phyloP scores from a whole-genome alignment of 768 basidiomycete species.

The Mycena galericulata region DNA sequence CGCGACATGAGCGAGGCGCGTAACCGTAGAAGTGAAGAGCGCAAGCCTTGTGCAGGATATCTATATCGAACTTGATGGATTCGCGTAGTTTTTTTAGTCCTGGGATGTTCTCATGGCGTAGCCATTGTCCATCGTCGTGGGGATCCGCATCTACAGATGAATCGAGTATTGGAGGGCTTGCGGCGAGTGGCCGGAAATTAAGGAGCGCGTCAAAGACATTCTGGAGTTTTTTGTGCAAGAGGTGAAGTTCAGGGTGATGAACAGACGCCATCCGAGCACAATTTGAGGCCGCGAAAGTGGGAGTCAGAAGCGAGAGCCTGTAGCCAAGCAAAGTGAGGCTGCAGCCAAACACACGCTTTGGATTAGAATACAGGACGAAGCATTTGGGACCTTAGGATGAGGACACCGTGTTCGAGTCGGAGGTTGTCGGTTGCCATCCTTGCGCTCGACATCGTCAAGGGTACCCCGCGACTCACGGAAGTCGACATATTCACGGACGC shows the following conservation, averaged over 20 bases:
- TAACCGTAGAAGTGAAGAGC: conserved; percentile 9
- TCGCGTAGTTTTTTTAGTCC: conserved; percentile 61
- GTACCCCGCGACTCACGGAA: too few species aligned
- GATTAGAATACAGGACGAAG: too few species aligned
- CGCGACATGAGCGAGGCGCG: conserved; percentile 27
- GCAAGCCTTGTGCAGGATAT: conserved; percentile 58
- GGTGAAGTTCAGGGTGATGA: conserved; percentile 29
- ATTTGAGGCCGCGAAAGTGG: not conserved
- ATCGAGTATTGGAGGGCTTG: conserved; percentile 59
- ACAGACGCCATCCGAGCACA: conserved; percentile 8
- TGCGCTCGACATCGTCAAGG: too few species aligned
- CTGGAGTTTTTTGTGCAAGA: conserved; percentile 20
- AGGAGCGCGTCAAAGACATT: conserved; percentile 52
- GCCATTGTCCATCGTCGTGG: conserved; percentile 49
- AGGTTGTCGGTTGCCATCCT: too few species aligned
- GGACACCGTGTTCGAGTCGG: too few species aligned
- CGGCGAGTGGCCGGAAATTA: conserved; percentile 51
- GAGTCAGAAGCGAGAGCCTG: not conserved
- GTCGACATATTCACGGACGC: too few species aligned
- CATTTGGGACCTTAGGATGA: too few species aligned
- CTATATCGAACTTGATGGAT: conserved; percentile 58
- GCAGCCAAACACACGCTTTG: too few species aligned
- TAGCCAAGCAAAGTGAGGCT: not conserved
- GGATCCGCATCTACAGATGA: conserved; percentile 50
- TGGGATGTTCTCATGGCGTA: conserved; percentile 44